These are phyloP conservation scores for Penicillium expansum DNA, from an alignment of 2,329 filamentous ascomycete species.

Conservation along the genomic window DNA sequence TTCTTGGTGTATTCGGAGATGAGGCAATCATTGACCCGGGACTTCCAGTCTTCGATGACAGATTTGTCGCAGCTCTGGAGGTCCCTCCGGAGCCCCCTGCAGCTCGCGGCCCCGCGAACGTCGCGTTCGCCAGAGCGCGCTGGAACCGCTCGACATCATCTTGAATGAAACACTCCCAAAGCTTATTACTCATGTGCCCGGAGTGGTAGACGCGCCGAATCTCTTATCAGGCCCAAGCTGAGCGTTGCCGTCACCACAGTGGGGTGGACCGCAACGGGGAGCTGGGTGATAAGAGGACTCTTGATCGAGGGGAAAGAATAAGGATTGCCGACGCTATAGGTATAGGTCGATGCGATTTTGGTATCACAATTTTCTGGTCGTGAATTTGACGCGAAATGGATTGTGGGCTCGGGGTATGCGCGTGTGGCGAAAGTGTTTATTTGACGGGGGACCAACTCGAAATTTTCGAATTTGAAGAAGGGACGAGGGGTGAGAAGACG, in stretches of 20 bases:
- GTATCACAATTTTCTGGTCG: neutral
- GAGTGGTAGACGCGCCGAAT: constrained; percentile 34
- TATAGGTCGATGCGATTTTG: constrained; percentile 17
- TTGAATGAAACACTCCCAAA: constrained; percentile 96
- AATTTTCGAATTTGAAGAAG: neutral
- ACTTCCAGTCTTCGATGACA: constrained; percentile 30
- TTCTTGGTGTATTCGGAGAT: constrained; percentile 46
- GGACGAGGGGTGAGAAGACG: neutral
- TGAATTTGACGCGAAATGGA: constrained; percentile 11
- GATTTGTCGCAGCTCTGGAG: constrained; percentile 13
- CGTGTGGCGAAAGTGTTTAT: constrained; percentile 20
- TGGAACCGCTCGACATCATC: constrained; percentile 96
- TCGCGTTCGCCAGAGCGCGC: constrained; percentile 74
- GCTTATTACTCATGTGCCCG: constrained; percentile 85
- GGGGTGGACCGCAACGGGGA: constrained; percentile 73
- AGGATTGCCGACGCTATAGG: constrained; percentile 8
- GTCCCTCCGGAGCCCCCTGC: constrained; percentile 24
- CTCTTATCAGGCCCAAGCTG: constrained; percentile 55
- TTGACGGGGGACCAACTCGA: neutral
- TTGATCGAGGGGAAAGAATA: constrained; percentile 11
- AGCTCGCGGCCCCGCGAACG: constrained; percentile 33
- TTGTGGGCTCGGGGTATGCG: constrained; percentile 19
- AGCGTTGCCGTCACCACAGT: constrained; percentile 93
- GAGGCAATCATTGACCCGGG: constrained; percentile 30
- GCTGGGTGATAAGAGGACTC: constrained; percentile 39